These are phyloP conservation scores for Aspergillus hancockii DNA, from an alignment of 495 filamentous ascomycete species.

Conservation along the genomic window DNA sequence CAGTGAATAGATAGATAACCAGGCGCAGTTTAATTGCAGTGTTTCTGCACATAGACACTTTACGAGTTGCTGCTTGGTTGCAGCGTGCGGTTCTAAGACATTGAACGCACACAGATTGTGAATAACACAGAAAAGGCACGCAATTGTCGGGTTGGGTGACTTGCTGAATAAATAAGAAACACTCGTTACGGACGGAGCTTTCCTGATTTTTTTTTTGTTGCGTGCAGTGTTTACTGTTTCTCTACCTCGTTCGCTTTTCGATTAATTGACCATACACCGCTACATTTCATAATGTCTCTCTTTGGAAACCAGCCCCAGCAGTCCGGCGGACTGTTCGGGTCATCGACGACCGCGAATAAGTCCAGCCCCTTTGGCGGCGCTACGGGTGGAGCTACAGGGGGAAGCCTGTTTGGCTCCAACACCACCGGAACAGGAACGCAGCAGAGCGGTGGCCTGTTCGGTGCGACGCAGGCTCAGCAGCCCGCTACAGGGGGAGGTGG, in stretches of 20 bases:
- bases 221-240: background rate
- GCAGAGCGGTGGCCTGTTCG: slow-evolving; percentile 30
- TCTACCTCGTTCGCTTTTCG: background rate
- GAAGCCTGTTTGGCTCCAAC: slow-evolving; percentile 20
- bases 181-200: slow-evolving; percentile 1
- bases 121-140: background rate
- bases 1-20: background rate
- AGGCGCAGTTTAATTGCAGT: background rate
- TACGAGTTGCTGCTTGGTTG: background rate
- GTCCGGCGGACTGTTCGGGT: slow-evolving; percentile 19
- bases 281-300: slow-evolving; percentile 32
- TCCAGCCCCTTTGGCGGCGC: slow-evolving; percentile 36
- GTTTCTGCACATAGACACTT: background rate
- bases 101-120: background rate
- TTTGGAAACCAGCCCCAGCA: slow-evolving; percentile 34
- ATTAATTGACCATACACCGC: background rate
- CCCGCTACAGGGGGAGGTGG: slow-evolving; percentile 17
- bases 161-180: background rate
- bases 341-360: slow-evolving; percentile 33
- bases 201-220: slow-evolving; percentile 5
- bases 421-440: slow-evolving; percentile 19
- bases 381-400: slow-evolving; percentile 8
- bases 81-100: background rate
- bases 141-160: background rate
- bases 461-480: slow-evolving; percentile 21